These are phyloP conservation scores for Cyberlindnera petersonii DNA, from an alignment of 805 yeast species.

Conservation along the genomic window DNA sequence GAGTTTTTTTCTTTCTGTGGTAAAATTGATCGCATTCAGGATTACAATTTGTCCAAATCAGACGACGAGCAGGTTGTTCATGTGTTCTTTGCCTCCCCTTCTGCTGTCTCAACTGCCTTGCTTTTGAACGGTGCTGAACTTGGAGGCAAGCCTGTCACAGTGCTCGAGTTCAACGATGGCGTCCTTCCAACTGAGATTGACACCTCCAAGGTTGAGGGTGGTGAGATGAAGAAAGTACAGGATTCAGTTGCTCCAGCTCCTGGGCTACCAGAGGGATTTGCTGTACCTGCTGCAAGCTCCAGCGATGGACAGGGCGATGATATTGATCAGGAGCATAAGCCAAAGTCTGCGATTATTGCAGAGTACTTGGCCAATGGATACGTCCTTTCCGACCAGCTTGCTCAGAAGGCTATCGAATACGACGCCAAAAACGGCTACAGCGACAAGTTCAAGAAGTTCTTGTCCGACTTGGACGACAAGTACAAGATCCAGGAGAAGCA, in stretches of 20 bases:
- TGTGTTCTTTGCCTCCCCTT: conserved; percentile 51
- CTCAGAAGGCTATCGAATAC: conserved; percentile 56
- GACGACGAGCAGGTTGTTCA: conserved; percentile 26
- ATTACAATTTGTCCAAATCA: conserved; percentile 9
- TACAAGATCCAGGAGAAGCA: conserved; percentile 49
- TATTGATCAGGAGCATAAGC: conserved; percentile 71
- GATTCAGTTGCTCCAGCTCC: conserved; percentile 9
- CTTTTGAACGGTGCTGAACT: conserved; percentile 71
- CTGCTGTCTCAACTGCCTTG: conserved; percentile 69
- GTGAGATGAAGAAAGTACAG: conserved; percentile 9
- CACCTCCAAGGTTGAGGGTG: conserved; percentile 9
- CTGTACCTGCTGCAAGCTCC: conserved; percentile 12
- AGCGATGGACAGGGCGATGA: conserved; percentile 32
- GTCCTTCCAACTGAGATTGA: conserved; percentile 20
- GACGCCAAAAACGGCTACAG: conserved; percentile 65
- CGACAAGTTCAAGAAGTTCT: conserved; percentile 50
- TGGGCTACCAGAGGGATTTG: conserved; percentile 5
- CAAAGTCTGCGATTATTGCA: conserved; percentile 70
- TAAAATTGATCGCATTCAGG: conserved; percentile 32
- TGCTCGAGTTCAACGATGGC: conserved; percentile 31
- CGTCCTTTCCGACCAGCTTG: conserved; percentile 55
- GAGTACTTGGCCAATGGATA: conserved; percentile 76
- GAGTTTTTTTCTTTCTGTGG: conserved; percentile 81
- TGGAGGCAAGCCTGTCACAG: conserved; percentile 52
- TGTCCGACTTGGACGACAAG: conserved; percentile 52